Base-by-base conservation (phyloP, 2,329 filamentous ascomycete genomes). In the Fusarium robinianum region DNA sequence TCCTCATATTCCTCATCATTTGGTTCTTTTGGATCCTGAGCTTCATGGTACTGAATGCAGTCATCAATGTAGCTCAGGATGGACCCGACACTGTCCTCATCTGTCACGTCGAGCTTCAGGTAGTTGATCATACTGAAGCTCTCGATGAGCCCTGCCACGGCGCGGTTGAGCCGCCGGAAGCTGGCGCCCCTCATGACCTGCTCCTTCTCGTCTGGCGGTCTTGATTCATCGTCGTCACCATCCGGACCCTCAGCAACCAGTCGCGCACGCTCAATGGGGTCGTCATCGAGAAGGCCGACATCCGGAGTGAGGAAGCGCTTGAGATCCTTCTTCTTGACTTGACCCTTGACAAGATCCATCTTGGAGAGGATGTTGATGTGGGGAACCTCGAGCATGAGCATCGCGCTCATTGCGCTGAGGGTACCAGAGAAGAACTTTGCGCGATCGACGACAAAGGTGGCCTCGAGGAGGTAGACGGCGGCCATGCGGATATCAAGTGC, bases 61-160 rank as follows among this genome's bases (percentile, higher is more conserved):
- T 96, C 90, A 66, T 96, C 91, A 58, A 96, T 94, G 71, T 95
- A 90, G 74, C 90, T 95, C 58, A 96, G 70, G 17, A 96, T 85
- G 63, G 73, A 84, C 2, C 80, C 85, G 4, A 97, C 84, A 63
- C 92, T 97, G 61, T 97, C 90, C 71, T 97, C 92, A 61, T 95
- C 85, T 55, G 94, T 87, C 18, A 85, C 87, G 63, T 97, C 88
- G 30, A 97, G 75, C 72, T 91, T 89, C 44, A 96, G 75, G 65
- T 96, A 99, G 33, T 88, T 95, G 9, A 99, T 89, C 89, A 99
- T 95, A 72, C 90, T 95, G 72, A 96, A 99, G 68, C 90, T 94
- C 67, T 97, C 94, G 55, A 99, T 96, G 54, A 99, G 74, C 39
- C 88, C 83, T 1, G 88, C 94, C 5, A 99, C 92, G 0, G 92